Evolutionary conservation across 78 protist species (phyloP), one percentile per base, ranked within the genome.

Genomic region (Pelomyxa schiedti): DNA sequence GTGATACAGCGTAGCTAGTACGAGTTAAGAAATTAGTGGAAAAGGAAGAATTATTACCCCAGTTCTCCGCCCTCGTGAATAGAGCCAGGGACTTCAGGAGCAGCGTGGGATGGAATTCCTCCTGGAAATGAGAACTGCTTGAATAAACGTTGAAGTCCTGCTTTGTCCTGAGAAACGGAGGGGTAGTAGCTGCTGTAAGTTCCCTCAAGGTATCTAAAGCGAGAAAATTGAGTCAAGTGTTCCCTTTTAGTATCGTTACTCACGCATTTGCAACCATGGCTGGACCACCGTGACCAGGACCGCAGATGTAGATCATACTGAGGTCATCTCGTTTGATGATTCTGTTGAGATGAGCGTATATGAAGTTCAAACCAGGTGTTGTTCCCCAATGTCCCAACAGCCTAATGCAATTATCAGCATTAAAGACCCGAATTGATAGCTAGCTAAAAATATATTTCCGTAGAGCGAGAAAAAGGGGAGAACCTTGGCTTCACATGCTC

Each of bases 21-120:
- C n/a, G n/a, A n/a, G n/a, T n/a, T n/a, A n/a, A n/a, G n/a, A n/a
- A n/a, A n/a, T n/a, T n/a, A n/a, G n/a, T n/a, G n/a, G n/a, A n/a
- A n/a, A n/a, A n/a, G n/a, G n/a, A n/a, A n/a, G n/a, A n/a, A n/a
- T n/a, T n/a, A n/a, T n/a, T n/a, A n/a, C 3, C 78, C 78, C 53
- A 74, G 78, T 36, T 74, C 78, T 24, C 78, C 78, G 39, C 78
- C 78, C 38, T 74, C 78, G 73, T 74, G 69, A 8, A 74, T 47
- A 5, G 70, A 64, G 16, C 78, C 78, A 9, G 78, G 78, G 0
- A 38, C 26, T 0, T 74, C 71, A 8, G 78, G 52, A 3, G 78
- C 24, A 7, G 43, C 68, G 78, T 74, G 78, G 8, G 43, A 30
- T n/a, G 74, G 74, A n/a, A 74, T 74, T n/a, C 78, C 78, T 26